phyloP scores from a whole-genome alignment of 495 filamentous ascomycete genomes.

The Neurospora hispaniola region DNA sequence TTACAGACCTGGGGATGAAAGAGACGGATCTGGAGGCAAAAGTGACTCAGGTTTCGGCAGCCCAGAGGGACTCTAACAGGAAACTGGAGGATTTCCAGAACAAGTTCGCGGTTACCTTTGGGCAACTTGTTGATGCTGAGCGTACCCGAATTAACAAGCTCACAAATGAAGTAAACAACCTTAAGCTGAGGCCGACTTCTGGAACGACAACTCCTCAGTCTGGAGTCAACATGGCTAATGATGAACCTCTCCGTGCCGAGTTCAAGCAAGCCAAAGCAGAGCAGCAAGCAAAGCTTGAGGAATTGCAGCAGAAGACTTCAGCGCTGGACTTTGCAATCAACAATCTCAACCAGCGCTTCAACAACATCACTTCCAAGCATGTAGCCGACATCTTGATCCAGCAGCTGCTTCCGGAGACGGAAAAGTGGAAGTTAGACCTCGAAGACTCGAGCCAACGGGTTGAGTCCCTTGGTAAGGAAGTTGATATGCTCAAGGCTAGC shows the following conservation, averaged over 20 bases:
- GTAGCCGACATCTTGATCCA: conserved; percentile 18
- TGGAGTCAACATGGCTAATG: background rate
- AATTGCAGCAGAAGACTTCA: background rate
- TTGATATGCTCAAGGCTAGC: background rate
- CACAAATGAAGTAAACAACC: background rate
- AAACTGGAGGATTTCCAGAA: background rate
- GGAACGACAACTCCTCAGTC: background rate
- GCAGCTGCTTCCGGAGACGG: conserved; percentile 4
- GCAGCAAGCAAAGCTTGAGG: background rate
- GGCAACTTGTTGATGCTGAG: background rate
- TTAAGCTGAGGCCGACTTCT: background rate
- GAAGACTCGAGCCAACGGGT: background rate
- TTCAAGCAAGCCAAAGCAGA: background rate
- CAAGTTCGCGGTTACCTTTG: background rate
- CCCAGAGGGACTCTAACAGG: background rate
- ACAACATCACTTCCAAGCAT: conserved; percentile 19
- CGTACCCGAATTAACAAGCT: background rate
- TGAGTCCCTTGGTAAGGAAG: background rate
- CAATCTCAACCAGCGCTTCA: conserved; percentile 13
- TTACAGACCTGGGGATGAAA: background rate
- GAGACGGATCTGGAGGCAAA: background rate
- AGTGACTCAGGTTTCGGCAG: background rate
- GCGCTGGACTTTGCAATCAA: conserved; percentile 1
- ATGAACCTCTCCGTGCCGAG: background rate
- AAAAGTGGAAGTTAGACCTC: background rate